Base-by-base conservation (phyloP, 1,139 yeast species). In the Diutina rugosa region DNA sequence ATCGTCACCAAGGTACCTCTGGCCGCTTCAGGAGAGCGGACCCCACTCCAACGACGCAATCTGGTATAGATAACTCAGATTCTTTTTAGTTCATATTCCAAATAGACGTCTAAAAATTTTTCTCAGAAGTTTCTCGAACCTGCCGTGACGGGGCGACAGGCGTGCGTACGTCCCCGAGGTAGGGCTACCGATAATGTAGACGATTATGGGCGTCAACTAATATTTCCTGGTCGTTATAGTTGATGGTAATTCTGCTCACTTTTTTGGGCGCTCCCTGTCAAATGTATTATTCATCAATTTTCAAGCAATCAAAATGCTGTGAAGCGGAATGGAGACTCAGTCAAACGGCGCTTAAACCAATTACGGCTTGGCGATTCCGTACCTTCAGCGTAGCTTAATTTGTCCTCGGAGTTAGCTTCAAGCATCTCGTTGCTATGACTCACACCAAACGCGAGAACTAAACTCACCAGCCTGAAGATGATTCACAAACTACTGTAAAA, bases 1-100 rank as follows among this genome's bases (percentile, higher is more conserved):
- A 82, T 88, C 55, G 84, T 47, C 12, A 30, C 29, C 6, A 28
- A 28, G 21, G 16, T 47, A 8, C 18, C 12, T 1, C n/a, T 16
- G 8, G 30, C 29, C 16, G 35, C 38, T 6, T n/a, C 51, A 1
- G n/a, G 49, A 21, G 38, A 28, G 32, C 35, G 35, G 38, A 29
- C 21, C 8, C 35, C 51, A 9, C 29, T 29, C 12, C 16, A 47
- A n/a, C 35, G 51, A 1, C 29, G 51, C 6, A 47, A 47, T n/a
- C 51, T 47, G 51, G 26, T 46, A 5, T 46, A 35, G 14, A 9
- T 10, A 3, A 21, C 26, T 21, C 26, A 21, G 26, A 21, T 3
- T 21, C 26, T 21, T 21, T 21, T 21, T 3, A 21, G 26, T 21
- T 21, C 26, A 21, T 21, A 21, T 21, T 21, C 26, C 26, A 21